Base-by-base conservation (phyloP, 148 eudicot genomes). In the Talinum fruticosum region DNA sequence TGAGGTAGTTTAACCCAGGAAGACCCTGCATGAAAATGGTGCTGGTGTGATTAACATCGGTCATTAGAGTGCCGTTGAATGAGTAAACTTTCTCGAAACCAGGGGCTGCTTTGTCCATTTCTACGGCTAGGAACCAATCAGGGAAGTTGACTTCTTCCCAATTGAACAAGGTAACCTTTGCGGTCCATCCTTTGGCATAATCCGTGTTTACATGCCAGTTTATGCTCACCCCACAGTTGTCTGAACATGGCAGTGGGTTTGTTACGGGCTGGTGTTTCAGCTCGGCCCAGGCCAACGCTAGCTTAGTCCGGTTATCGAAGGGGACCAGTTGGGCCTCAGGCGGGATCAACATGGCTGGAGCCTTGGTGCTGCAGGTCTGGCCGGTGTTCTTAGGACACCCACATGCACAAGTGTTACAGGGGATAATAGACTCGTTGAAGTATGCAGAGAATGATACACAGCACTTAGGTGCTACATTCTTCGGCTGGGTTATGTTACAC, bases 201-300 rank as follows among this genome's bases (percentile, higher is more conserved):
- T 92, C 94, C 0, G 92, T 81, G 64, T 80, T 71, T 13, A 92
- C 23, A 76, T 92, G 97, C 94, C 97, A 92, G 62, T 96, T 96
- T 71, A 96, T 71, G 83, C 92, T 91, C 5, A 96, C 97, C 18
- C 99, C 99, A 68, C 99, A 96, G 78, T 93, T 89, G 59, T 96
- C 99, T 0, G 89, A 83, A 64, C 99, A 96, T 0, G 99, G 99
- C 76, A 90, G 72, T 4, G 94, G 93, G 54, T 90, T 87, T 18
- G 97, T 85, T n/a, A 83, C 79, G 0, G 87, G 76, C 23, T 82
- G 78, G 79, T 90, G 97, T 67, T 96, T 89, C 1, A 96, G 49
- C 1, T 73, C 32, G 21, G 99, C 96, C 99, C 99, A 96, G 10
- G 97, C 96, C 10, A 29, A 15, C 23, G 94, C 76, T 38, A 91